These are phyloP conservation scores for Aureobasidium sp. DNA, from an alignment of 2,329 filamentous ascomycete genomes.

Conservation along the genomic window DNA sequence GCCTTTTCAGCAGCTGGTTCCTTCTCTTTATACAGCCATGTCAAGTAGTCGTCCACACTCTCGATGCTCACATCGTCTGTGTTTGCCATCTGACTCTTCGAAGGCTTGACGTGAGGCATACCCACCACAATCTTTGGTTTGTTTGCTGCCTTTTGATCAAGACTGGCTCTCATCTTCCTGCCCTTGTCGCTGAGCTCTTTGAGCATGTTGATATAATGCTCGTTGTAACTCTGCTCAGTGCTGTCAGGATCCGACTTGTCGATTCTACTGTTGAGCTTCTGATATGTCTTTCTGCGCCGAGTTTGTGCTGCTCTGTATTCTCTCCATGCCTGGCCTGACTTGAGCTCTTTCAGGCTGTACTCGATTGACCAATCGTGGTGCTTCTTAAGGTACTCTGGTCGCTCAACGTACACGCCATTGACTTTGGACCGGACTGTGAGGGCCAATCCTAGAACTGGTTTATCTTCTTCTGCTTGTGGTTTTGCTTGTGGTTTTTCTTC, in stretches of 20 bases:
- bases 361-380: constrained; percentile 63
- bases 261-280: constrained; percentile 24
- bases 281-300: constrained; percentile 47
- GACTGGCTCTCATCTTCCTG: constrained; percentile 47
- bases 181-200: constrained; percentile 49
- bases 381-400: constrained; percentile 47
- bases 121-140: constrained; percentile 32
- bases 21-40: constrained; percentile 16
- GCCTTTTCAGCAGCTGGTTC: neutral
- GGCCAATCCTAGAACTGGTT: constrained; percentile 58
- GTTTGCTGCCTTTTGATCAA: constrained; percentile 47
- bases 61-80: constrained; percentile 13
- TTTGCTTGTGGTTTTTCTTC: neutral
- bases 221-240: neutral
- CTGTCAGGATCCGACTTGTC: constrained; percentile 28
- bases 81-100: neutral
- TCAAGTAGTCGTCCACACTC: constrained; percentile 20
- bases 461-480: constrained; percentile 15
- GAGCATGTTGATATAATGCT: constrained; percentile 39
- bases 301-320: constrained; percentile 52
- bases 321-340: constrained; percentile 34
- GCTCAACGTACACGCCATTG: constrained; percentile 55
- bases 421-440: constrained; percentile 67
- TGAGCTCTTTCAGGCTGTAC: constrained; percentile 65
- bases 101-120: neutral